Evolutionary conservation across 1,284 basidiomycete genomes (phyloP).

Genomic region (Ustilago cynodontis): DNA sequence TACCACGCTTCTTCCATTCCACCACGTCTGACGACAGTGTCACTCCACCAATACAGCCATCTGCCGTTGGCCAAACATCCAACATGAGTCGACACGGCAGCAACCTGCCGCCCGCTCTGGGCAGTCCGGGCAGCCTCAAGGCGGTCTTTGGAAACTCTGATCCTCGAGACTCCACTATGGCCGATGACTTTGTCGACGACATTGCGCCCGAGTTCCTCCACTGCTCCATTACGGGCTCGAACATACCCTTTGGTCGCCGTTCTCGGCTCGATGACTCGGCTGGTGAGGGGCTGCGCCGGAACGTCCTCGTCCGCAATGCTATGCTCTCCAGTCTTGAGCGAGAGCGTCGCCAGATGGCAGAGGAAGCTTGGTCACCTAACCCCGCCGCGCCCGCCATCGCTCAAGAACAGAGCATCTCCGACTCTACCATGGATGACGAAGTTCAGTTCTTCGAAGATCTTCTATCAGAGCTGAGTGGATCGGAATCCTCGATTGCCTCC

Average conservation of each 20-base stretch:
- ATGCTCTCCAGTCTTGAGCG: conserved; percentile 55
- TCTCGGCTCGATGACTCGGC: conserved; percentile 49
- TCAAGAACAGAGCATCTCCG: neutral
- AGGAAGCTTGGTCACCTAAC: neutral
- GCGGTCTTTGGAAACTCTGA: conserved; percentile 17
- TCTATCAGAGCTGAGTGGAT: conserved; percentile 37
- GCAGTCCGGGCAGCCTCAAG: conserved; percentile 36
- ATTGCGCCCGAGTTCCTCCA: conserved; percentile 20
- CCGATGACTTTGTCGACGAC: conserved; percentile 35
- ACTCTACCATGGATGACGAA: conserved; percentile 25
- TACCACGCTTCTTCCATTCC: conserved; percentile 24
- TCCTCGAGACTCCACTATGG: neutral
- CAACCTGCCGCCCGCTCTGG: conserved; percentile 10
- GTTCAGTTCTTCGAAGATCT: conserved; percentile 53
- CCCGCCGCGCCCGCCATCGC: neutral
- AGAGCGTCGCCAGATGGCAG: conserved; percentile 33
- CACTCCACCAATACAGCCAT: conserved; percentile 6
- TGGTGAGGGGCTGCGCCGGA: conserved; percentile 50
- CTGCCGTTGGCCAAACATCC: neutral
- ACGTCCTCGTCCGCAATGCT: conserved; percentile 51
- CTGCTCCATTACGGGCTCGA: conserved; percentile 18
- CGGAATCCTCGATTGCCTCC: conserved; percentile 4
- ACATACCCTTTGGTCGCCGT: conserved; percentile 23
- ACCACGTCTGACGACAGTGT: neutral
- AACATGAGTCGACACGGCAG: conserved; percentile 11